phyloP scores from a whole-genome alignment of 2,329 filamentous ascomycete species.

The Curvularia lunata region DNA sequence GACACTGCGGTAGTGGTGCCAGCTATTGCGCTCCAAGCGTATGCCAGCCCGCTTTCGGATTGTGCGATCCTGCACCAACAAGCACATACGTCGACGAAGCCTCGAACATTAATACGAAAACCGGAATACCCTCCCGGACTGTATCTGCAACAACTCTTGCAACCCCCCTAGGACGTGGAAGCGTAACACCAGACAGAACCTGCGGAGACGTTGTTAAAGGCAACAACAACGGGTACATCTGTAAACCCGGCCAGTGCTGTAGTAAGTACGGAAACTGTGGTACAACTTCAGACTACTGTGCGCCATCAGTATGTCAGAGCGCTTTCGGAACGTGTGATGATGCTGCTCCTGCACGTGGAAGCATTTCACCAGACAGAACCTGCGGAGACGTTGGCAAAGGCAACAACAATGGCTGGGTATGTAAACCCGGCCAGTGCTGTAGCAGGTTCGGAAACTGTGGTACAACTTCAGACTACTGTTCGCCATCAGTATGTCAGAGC shows the following conservation, averaged over 20 bases:
- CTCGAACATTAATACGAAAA: not conserved
- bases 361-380: conserved; percentile 10
- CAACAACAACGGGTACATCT: not conserved
- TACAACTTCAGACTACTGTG: not conserved
- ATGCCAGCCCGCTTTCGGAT: conserved; percentile 10
- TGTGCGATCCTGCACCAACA: conserved; percentile 5
- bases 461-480: not conserved
- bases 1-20: conserved; percentile 10
- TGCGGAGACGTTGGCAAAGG: conserved; percentile 12
- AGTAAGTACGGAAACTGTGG: conserved; percentile 8
- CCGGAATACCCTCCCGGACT: not conserved
- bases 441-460: conserved; percentile 1
- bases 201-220: not conserved
- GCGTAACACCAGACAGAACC: not conserved
- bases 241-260: not conserved
- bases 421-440: conserved; percentile 39
- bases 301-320: not conserved
- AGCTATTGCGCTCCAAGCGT: conserved; percentile 11
- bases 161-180: conserved; percentile 1
- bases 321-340: conserved; percentile 9
- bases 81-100: conserved; percentile 1
- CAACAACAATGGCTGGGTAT: conserved; percentile 39
- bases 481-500: not conserved
- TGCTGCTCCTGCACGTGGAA: not conserved
- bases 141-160: not conserved